Evolutionary conservation across 2,329 filamentous ascomycete genomes (phyloP), one percentile per base, ranked within the genome.

Genomic region (Alternaria dauci): DNA sequence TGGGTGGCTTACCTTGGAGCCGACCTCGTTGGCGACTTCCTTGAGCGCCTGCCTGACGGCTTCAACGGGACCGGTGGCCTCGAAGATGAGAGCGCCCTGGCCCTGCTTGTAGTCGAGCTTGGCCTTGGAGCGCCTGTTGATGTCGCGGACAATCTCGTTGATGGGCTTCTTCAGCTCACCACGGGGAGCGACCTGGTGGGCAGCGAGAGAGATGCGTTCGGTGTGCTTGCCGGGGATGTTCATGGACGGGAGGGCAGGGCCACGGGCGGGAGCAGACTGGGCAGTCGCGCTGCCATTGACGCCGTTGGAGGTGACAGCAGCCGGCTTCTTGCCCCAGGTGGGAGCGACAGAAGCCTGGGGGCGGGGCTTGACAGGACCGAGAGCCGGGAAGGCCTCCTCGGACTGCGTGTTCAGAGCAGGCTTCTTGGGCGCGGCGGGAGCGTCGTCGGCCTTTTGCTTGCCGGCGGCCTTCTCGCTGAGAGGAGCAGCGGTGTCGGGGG

Each of bases 321-420:
- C 80, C 59, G 84, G 82, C 76, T 85, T 88, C 81, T 90, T 91
- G 65, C 91, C 91, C 93, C 94, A 97, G 69, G 91, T 88, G 46
- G 90, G 88, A 47, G 89, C 85, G 60, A 88, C 85, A 68, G 87
- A 86, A 58, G 88, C 84, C 64, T 86, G 79, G 18, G 81, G 80
- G 66, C 81, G 80, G 34, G 88, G 83, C 80, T 93, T 94, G 54
- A 88, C 83, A 64, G 87, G 85, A 55, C 94, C 94, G 47, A 99
- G 87, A 70, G 94, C 89, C n/a, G 95, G 95, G 85, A 99, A 99
- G 61, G 92, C 84, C 80, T 98, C 94, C 75, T 96, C 91, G 18
- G 92, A 96, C 73, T 92, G 87, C 20, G 92, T 94, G 79, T 98
- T 92, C 63, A 97, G 82, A 53, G 84, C 63, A 34, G 68, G 61